Evolutionary conservation across 345 rosid species (phyloP), one percentile per base, ranked within the genome.

Genomic region (Lenwebbia sp.): DNA sequence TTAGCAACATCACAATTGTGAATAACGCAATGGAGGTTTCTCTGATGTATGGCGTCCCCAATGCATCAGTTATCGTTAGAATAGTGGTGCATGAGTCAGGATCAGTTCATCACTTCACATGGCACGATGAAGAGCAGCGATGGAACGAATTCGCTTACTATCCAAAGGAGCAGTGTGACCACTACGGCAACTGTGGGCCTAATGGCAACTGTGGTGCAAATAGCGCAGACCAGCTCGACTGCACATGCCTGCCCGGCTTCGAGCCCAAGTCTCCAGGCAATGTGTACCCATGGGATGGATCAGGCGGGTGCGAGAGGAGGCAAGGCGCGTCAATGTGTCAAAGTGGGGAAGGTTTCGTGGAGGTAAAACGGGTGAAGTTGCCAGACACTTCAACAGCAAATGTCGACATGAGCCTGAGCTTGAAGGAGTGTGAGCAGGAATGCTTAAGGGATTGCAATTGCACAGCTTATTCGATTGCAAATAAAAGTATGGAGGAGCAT

Each of bases 191-290:
- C 25, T 96, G 98, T 41, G 98, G 96, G 22, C 82, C 84, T 5
- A 92, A 92, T 58, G 83, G 88, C 84, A 87, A 86, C 19, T 94
- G 96, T 26, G 90, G 93, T 86, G 82, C 92, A 2, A 84, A 86
- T 6, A 76, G 22, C 9, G 54, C 88, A 0, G 93, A 85, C 2
- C 54, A 56, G 70, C 89, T 87, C 41, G 90, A 90, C 82, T 94
- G 98, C 84, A 52, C 44, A 1, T 95, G 98, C 85, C 51, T 94
- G 26, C 96, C 98, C 0, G 96, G 96, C 2, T 94, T 89, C 40
- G 90, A 90, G 57, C 98, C 98, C 13, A 91, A 84, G 44, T 89
- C 54, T 3, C 86, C 87, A 0, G 56, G 37, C 5, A 90, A 86
- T 49, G 92, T 95, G 98, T 58, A 22, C 75, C 74, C 92, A 82